Conservation (phyloP, 352 stramenopile species). For the Phytophthora sp. region DNA sequence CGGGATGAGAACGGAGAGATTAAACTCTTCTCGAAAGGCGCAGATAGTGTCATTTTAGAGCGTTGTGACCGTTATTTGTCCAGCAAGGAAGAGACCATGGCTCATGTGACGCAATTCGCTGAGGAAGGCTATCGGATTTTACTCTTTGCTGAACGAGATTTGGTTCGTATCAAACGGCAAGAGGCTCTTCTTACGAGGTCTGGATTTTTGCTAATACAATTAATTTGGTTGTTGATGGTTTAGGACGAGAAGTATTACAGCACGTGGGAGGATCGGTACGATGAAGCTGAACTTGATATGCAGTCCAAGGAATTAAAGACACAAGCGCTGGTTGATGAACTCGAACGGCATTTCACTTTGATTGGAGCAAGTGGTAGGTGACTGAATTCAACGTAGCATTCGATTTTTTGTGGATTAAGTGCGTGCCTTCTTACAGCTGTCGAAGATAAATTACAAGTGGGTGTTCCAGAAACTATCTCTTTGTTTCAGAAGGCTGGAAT, state of each 20-base stretch:
- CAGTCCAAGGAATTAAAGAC: conserved; percentile 65
- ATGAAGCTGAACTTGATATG: conserved; percentile 78
- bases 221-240: not conserved
- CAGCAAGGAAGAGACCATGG: conserved; percentile 57
- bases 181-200: not conserved
- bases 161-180: conserved; percentile 48
- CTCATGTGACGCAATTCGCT: conserved; percentile 85
- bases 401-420: not conserved
- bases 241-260: conserved; percentile 78
- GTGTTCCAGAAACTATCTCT: conserved; percentile 94
- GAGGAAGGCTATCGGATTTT: conserved; percentile 87
- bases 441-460: conserved; percentile 98
- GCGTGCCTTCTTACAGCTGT: conserved; percentile 70
- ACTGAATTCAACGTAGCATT: not conserved
- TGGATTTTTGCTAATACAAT: not conserved
- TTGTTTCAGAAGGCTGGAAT: conserved; percentile 93
- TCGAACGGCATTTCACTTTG: conserved; percentile 86
- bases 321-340: conserved; percentile 65
- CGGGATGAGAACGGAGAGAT: conserved; percentile 58
- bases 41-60: conserved; percentile 79
- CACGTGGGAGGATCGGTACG: conserved; percentile 66
- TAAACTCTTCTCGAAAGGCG: conserved; percentile 82
- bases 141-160: conserved; percentile 73
- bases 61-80: conserved; percentile 70
- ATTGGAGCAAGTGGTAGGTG: conserved; percentile 84